Evolutionary conservation across 805 yeast genomes (phyloP), one percentile per base, ranked within the genome.

Genomic region (Isabelozyma heimii): DNA sequence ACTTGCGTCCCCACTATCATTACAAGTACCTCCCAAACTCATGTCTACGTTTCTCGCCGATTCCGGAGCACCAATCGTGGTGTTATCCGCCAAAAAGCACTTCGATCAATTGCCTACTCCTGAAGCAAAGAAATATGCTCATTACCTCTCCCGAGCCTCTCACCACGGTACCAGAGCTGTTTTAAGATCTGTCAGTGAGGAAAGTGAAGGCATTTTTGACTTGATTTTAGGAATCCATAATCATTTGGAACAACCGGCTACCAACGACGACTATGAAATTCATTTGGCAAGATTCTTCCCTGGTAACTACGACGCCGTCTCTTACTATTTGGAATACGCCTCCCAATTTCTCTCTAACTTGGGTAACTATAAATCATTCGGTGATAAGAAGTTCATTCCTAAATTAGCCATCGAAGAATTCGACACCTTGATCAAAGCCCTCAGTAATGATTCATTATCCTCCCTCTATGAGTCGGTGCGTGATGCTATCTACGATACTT

Each of bases 361-460:
- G 64, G 94, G 94, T 55, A 87, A 87, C 61, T 87, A 80, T 70
- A 90, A 86, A 69, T 85, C 94, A 1, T 90, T 90, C 65, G 97
- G 97, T 55, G 97, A 90, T 69, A 81, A 82, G 57, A 90, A 90
- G 67, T 90, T 90, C 60, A 76, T 90, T 53, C 97, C 97, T 39
- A 70, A 81, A 45, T 59, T 89, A 38, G 48, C 76, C 0, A 60
- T 56, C 30, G 77, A 66, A 0, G 75, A 75, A 6, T 83, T 89
- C 55, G 77, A 70, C 48, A 54, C 67, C 20, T 50, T 73, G 33
- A 69, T 87, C 28, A 74, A 79, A n/a, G 65, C 65, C 33, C 52
- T 73, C 1, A 63, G 79, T 16, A 72, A 71, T 40, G 69, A 72
- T 50, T 50, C 65, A 1, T 57, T 66, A 33, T 47, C 66, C 15